Base-by-base conservation (phyloP, 164 flowering plant genomes). In the Dillenia turbinata region DNA sequence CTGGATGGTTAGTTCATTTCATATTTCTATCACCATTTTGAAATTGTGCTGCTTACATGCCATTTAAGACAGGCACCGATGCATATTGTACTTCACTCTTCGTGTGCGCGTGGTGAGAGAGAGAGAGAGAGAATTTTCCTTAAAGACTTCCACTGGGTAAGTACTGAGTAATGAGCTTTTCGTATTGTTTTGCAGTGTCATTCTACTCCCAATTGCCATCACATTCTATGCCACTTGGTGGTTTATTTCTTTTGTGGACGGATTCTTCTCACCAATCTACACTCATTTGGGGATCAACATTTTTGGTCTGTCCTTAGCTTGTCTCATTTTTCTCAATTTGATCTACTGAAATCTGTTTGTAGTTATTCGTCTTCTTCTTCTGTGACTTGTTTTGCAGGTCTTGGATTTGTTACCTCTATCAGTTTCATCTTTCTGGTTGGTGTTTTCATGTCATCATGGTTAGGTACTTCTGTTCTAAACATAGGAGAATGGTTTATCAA, bases 221-320 rank as follows among this genome's bases (percentile, higher is more conserved):
- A 89, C 96, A 44, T 82, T 87, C 70, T 85, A 83, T 52, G 16
- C 73, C 40, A 87, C 96, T 24, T 89, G 96, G 96, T 81, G 91
- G 83, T 83, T 89, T 71, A 73, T 87, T 72, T 83, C 75, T 59
- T 85, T 87, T 65, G 93, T 83, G 66, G 96, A 89, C 77, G 92
- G 88, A 10, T 82, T 89, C 73, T 89, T 89, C 79, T 81, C 89
- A 54, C 92, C 92, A 47, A 61, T 89, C 45, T 89, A 83, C 68
- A 66, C 56, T 22, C 82, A 75, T 49, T 78, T 89, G 13, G 89
- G 93, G 22, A 74, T 87, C 26, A 76, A 84, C 61, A 66, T 81
- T 52, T 89, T 89, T 65, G 93, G 96, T 89, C 47, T 46, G 89
- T 61, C 50, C 3, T 44, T 33, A 49, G n/a, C 22, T 59, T 16